phyloP scores from a whole-genome alignment of 306 rosid genomes.

The Cucurbita pepo region DNA sequence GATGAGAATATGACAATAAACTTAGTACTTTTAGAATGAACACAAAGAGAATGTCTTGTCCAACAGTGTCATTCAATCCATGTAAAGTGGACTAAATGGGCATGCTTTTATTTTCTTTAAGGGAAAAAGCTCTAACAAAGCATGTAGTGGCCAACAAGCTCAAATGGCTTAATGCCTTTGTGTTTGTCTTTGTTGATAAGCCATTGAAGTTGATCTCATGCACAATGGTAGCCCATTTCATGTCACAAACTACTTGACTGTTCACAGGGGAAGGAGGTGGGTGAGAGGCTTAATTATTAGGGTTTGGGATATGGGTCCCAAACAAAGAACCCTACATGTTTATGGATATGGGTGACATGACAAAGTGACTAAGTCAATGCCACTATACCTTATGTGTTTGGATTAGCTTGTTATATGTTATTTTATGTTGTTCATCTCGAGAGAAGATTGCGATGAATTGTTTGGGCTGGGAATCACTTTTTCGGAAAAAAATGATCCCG shows the following conservation, averaged over 20 bases:
- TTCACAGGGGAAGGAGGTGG: neutral
- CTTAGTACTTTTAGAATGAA: neutral
- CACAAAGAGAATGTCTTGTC: neutral
- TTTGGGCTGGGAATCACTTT: no score
- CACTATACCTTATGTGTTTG: neutral
- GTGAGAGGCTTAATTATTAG: neutral
- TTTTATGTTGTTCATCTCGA: neutral
- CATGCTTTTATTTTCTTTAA: neutral
- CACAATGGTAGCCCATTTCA: neutral
- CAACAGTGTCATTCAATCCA: neutral
- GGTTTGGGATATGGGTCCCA: neutral
- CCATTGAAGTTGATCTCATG: neutral
- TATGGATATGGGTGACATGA: neutral
- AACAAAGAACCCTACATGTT: neutral
- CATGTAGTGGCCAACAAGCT: conserved; percentile 2
- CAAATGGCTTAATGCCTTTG: neutral
- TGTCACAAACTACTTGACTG: neutral
- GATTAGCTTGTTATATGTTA: neutral
- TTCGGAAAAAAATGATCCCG: neutral
- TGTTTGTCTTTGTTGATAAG: neutral
- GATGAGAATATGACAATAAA: neutral
- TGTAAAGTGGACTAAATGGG: conserved; percentile 1
- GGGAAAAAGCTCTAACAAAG: neutral
- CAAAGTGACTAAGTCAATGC: neutral
- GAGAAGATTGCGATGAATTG: no score